Conservation (phyloP, 2,329 filamentous ascomycete species). For the Curvularia hawaiiensis region DNA sequence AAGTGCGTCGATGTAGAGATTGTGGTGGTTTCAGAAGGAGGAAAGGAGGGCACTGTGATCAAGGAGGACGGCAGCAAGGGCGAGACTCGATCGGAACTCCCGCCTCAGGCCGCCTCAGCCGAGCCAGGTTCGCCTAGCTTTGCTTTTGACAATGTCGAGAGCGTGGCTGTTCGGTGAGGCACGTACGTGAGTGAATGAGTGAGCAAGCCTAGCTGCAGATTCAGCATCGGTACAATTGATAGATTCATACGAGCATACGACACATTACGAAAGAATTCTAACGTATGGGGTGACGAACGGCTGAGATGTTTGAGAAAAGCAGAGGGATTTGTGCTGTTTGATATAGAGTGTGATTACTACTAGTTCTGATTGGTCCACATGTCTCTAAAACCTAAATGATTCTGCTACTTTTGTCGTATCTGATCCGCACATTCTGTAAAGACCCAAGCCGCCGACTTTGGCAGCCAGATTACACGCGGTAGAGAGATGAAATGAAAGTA, state of each 20-base stretch:
- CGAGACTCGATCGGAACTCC: slow-evolving; percentile 63
- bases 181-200: background rate
- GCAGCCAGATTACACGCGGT: background rate
- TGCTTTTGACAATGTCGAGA: slow-evolving; percentile 77
- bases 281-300: background rate
- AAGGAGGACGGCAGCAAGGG: slow-evolving; percentile 59
- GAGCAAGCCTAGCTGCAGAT: background rate
- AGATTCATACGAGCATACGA: background rate
- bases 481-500: background rate
- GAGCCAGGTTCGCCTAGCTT: slow-evolving; percentile 84
- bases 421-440: background rate
- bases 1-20: slow-evolving; percentile 73
- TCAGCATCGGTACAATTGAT: background rate
- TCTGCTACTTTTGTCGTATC: background rate
- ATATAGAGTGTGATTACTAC: background rate
- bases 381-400: background rate
- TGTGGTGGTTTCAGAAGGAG: slow-evolving; percentile 71
- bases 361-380: background rate
- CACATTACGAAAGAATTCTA: background rate
- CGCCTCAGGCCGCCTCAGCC: slow-evolving; percentile 70
- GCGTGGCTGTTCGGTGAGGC: slow-evolving; percentile 28
- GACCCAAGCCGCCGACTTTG: background rate
- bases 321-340: background rate
- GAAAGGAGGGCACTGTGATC: slow-evolving; percentile 65
- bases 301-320: background rate